A percentile compares a stretch with the other conserved stretches of the same genome.
Evolutionary conservation across 2,329 filamentous ascomycete species (phyloP).

Genomic region (Chaetomiaceae sp.): DNA sequence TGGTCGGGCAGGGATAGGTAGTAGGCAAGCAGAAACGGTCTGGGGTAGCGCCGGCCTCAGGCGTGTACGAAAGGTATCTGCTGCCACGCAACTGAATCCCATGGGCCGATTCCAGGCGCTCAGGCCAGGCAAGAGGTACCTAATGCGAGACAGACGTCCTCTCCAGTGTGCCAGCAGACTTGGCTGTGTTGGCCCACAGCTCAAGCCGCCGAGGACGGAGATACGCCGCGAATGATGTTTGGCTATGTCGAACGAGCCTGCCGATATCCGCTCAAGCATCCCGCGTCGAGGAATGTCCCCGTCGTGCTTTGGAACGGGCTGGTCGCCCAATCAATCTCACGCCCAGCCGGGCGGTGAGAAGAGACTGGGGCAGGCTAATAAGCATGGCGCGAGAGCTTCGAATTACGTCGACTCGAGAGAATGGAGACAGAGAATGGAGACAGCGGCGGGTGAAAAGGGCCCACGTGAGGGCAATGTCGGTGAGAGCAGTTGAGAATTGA

Average conservation of each 20-base stretch:
- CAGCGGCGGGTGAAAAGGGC: constrained; percentile 5
- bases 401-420: not conserved
- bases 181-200: not conserved
- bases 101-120: not conserved
- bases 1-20: constrained; percentile 12
- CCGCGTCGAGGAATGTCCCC: constrained; percentile 1
- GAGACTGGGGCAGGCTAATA: not conserved
- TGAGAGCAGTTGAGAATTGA: constrained; percentile 6
- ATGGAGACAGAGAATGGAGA: constrained; percentile 2
- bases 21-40: no score
- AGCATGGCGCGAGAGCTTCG: not conserved
- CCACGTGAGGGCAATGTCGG: constrained; percentile 11
- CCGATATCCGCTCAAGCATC: constrained; percentile 8
- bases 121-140: not conserved
- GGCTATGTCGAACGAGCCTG: constrained; percentile 3
- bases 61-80: no score
- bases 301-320: not conserved
- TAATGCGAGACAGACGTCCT: not conserved
- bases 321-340: constrained; percentile 17
- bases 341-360: constrained; percentile 12
- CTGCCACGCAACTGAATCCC: not conserved
- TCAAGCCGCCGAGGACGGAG: not conserved
- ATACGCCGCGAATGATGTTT: not conserved
- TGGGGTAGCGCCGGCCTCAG: no score
- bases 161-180: not conserved